These are phyloP conservation scores for Diaporthe longicolla DNA, from an alignment of 2,329 filamentous ascomycete species.

Conservation along the genomic window DNA sequence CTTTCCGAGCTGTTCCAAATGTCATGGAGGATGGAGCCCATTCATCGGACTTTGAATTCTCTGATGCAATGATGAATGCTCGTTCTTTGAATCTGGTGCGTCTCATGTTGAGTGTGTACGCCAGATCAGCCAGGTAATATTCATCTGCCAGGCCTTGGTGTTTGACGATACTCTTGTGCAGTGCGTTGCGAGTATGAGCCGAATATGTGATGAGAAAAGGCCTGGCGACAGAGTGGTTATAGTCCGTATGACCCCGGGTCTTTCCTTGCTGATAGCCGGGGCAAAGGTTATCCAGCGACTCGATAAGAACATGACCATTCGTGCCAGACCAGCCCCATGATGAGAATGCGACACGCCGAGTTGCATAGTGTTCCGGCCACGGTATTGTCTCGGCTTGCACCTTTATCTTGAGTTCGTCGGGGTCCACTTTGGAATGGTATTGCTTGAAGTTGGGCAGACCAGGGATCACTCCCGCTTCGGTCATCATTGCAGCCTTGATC, in stretches of 20 bases:
- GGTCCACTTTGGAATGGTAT: constrained; percentile 1
- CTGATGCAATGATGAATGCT: neutral
- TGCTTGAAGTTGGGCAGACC: neutral
- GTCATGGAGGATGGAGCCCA: neutral
- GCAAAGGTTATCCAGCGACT: neutral
- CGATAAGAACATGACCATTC: neutral
- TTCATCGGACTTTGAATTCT: rapidly evolving
- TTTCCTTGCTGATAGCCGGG: neutral
- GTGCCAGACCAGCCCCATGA: constrained; percentile 7
- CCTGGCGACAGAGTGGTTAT: neutral
- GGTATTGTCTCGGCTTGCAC: constrained; percentile 3
- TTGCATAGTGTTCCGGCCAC: neutral
- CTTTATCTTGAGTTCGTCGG: neutral
- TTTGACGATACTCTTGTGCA: neutral
- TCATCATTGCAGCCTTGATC: constrained; percentile 9
- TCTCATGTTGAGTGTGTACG: constrained; percentile 5
- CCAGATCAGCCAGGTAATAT: neutral
- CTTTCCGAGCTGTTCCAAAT: neutral
- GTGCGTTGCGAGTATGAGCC: neutral
- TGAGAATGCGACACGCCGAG: neutral
- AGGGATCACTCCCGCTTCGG: neutral
- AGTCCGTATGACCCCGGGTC: neutral
- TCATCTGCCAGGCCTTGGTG: neutral
- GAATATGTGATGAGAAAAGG: neutral
- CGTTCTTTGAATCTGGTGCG: neutral